phyloP scores from a whole-genome alignment of 2,329 filamentous ascomycete species.

The Verticillium longisporum region DNA sequence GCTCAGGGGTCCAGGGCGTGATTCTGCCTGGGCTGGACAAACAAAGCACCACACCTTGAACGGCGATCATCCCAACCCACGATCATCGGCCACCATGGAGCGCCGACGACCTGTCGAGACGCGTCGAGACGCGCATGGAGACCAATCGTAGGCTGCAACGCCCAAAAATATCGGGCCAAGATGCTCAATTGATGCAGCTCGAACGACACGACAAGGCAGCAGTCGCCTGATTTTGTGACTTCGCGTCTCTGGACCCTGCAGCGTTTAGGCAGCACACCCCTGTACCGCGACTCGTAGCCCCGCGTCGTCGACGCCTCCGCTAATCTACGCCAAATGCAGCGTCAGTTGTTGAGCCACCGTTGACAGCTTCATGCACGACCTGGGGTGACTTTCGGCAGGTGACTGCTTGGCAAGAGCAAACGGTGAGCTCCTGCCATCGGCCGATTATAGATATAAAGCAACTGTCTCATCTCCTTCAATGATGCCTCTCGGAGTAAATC shows the following conservation, averaged over 20 bases:
- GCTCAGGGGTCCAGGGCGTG: background rate
- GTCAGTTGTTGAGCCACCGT: background rate
- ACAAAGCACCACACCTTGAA: background rate
- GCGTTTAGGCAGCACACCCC: background rate
- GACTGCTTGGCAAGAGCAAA: background rate
- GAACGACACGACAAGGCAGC: background rate
- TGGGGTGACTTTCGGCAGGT: background rate
- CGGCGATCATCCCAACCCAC: background rate
- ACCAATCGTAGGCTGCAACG: background rate
- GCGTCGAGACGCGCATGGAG: background rate
- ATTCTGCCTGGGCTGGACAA: slow-evolving; percentile 3
- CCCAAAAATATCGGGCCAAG: background rate
- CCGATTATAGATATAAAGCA: background rate
- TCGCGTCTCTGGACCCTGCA: background rate
- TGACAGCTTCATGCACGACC: background rate
- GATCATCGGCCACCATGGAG: background rate
- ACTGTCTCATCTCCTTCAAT: background rate
- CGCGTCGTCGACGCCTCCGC: background rate
- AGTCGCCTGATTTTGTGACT: background rate
- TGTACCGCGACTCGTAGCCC: background rate
- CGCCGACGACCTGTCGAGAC: background rate
- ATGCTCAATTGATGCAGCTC: background rate
- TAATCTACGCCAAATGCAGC: background rate
- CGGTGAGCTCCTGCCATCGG: background rate
- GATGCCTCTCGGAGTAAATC: background rate